Conservation (phyloP, 805 yeast genomes). For the Yamadazyma takamatsuzukensis region DNA sequence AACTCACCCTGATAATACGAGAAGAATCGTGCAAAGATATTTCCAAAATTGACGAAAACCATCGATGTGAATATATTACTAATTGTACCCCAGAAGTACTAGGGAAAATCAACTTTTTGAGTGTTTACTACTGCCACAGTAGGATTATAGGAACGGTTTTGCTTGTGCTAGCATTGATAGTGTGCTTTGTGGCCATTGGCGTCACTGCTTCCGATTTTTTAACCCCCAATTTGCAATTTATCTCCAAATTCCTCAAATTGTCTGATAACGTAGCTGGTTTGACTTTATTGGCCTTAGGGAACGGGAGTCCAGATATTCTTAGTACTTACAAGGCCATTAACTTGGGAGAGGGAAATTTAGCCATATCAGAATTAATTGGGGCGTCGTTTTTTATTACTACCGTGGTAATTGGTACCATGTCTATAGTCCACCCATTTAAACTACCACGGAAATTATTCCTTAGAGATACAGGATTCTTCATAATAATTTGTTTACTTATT, state of each 20-base stretch:
- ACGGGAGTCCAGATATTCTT: constrained; percentile 87
- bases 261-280: constrained; percentile 81
- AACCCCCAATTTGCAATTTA: constrained; percentile 70
- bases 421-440: constrained; percentile 58
- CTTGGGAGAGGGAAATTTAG: constrained; percentile 67
- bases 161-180: constrained; percentile 15
- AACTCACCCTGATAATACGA: too few species aligned
- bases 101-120: constrained; percentile 38
- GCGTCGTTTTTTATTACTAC: constrained; percentile 81
- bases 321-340: constrained; percentile 81
- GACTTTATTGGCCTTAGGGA: constrained; percentile 85
- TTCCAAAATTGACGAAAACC: constrained; percentile 7
- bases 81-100: too few species aligned
- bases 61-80: constrained; percentile 37
- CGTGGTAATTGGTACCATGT: constrained; percentile 77
- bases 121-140: constrained; percentile 17
- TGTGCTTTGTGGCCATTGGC: constrained; percentile 62
- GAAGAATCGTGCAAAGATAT: constrained; percentile 2
- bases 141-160: not conserved
- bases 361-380: constrained; percentile 88
- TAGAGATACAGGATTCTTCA: constrained; percentile 60
- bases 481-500: constrained; percentile 46
- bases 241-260: constrained; percentile 59
- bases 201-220: constrained; percentile 77
- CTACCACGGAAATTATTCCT: constrained; percentile 52